A percentile compares a stretch with the other conserved stretches of the same genome.
Evolutionary conservation across 352 stramenopile species (phyloP).

Genomic region (Globisporangium barbulae): DNA sequence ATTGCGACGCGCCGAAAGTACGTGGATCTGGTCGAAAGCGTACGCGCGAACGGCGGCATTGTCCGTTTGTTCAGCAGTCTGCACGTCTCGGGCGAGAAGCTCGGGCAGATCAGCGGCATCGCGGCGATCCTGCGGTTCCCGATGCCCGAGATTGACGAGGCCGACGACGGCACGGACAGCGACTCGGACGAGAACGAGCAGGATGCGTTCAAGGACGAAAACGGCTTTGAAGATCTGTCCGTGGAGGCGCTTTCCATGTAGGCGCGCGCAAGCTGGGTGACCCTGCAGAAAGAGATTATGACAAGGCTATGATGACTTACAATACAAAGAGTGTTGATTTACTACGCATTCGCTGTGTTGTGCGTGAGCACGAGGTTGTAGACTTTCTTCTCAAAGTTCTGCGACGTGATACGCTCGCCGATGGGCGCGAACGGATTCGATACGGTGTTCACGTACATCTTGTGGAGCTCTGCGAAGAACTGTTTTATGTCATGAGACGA

Average conservation of each 20-base stretch:
- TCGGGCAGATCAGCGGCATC: slow-evolving; percentile 93
- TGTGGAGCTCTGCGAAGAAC: slow-evolving; percentile 84
- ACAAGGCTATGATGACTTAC: neutral
- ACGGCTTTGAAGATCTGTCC: slow-evolving; percentile 61
- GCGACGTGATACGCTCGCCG: slow-evolving; percentile 76
- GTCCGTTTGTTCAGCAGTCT: slow-evolving; percentile 94
- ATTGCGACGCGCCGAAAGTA: slow-evolving; percentile 90
- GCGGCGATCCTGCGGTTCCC: slow-evolving; percentile 96
- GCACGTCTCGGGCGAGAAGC: slow-evolving; percentile 94
- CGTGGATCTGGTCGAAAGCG: slow-evolving; percentile 93
- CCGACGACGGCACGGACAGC: slow-evolving; percentile 61
- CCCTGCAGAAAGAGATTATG: slow-evolving; percentile 8
- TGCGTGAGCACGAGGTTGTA: slow-evolving; percentile 74
- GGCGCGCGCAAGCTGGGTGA: neutral
- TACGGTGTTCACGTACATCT: slow-evolving; percentile 85
- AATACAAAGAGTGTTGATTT: neutral
- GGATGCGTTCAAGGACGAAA: slow-evolving; percentile 28
- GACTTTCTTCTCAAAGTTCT: slow-evolving; percentile 78
- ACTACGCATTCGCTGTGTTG: slow-evolving; percentile 32
- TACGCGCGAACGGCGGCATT: slow-evolving; percentile 87
- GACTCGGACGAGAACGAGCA: slow-evolving; percentile 44
- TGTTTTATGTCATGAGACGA: slow-evolving; percentile 14
- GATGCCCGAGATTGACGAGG: slow-evolving; percentile 94
- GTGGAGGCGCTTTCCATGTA: slow-evolving; percentile 64
- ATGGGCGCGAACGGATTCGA: slow-evolving; percentile 84